Base-by-base conservation (phyloP, 2,329 filamentous ascomycete species). In the Phoma sp. region DNA sequence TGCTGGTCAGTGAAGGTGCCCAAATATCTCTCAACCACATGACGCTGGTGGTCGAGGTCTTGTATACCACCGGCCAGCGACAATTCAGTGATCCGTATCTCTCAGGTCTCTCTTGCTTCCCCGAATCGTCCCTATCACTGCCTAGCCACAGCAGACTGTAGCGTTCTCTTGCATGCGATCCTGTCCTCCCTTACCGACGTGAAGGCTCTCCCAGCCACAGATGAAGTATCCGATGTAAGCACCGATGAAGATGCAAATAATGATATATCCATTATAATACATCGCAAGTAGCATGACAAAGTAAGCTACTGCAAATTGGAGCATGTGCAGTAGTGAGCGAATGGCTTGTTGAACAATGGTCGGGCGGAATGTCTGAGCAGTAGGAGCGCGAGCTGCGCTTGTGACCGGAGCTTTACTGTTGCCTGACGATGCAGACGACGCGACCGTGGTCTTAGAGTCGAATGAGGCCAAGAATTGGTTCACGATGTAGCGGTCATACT, bases 221-320 rank as follows among this genome's bases (percentile, higher is more conserved):
- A 71, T 63, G 49, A 74, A 72, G 56, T 70, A 72, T 23, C 71
- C 72, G 36, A 74, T 42, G 47, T 64, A 74, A 23, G 69, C 67
- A 11, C 72, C 71, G 37, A 74, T 70, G 59, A 74, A 74, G 51
- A 74, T 74, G 48, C 69, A 74, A 14, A 74, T 72, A 46, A 92
- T 90, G 60, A 95, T 81, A 74, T 92, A 95, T 9, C 79, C 83
- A 54, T 87, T 87, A 70, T 82, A 87, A 63, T 86, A 87, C 84
- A 87, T 87, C 3, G 83, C 84, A 23, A 87, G 68, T 77, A 89
- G 74, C 90, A 95, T 93, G 65, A 93, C 74, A 65, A 93, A 87
- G 71, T 93, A 96, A 1, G 89, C 90, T 1, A 92, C 83, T 0
- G 86, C 86, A 67, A 95, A 93, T 66, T 91, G 88, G 2, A 85